Base-by-base conservation (phyloP, 2,329 filamentous ascomycete species). In the Geosmithia morbida region DNA sequence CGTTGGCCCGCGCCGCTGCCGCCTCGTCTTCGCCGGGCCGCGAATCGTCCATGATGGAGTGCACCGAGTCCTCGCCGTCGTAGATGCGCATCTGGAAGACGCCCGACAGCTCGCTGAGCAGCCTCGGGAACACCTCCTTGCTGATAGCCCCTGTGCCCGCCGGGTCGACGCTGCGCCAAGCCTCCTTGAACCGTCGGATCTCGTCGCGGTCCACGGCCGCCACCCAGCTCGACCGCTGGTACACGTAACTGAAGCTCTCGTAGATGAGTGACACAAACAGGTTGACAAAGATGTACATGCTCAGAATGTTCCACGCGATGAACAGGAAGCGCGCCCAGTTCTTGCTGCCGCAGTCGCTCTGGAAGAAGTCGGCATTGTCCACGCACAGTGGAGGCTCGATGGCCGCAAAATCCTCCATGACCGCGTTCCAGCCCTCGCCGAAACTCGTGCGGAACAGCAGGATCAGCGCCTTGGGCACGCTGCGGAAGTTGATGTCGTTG, bases 261-360 rank as follows among this genome's bases (percentile, higher is more conserved):
- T 94, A 98, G 55, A 98, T 98, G 61, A 98, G 80, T 45, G 92
- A 98, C 50, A 98, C 90, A 63, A 98, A 98, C 60, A 98, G 69
- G 59, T 90, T 96, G 59, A 97, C 90, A 59, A 98, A 98, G 58
- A 98, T 94, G 67, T 98, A 98, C 92, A 98, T 98, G 84, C 90
- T 97, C 65, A 98, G 76, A 57, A 98, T 90, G 69, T 98, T 98
- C 92, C 92, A 98, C 4, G 84, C 79, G 49, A 97, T 88, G 68
- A 98, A 98, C 10, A 98, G 71, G 33, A 81, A 79, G 46, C 88
- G 76, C 7, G 92, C 88, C 88, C 92, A 98, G 40, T 80, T 76
- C 46, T 81, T 77, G 66, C 90, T 95, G 49, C 92, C 92, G 59
- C 92, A 98, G 65, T 98, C 94, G 56, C 87, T 92, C 41, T 85